Evolutionary conservation across 2,329 filamentous ascomycete species (phyloP).

Genomic region (Colletotrichum siamense): DNA sequence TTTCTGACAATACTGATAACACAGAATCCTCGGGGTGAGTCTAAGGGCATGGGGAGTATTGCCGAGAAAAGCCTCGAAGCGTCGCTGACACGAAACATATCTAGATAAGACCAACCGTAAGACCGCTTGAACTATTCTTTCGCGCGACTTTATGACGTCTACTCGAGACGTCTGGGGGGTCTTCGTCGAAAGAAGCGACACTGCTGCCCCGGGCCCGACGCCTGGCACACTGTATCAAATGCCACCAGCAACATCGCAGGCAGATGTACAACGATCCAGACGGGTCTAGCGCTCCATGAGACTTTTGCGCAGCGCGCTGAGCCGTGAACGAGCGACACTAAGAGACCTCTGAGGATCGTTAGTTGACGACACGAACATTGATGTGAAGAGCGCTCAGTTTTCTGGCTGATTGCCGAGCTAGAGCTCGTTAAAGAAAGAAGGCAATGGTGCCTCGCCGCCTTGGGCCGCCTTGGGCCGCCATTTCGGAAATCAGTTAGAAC

Average conservation of each 20-base stretch:
- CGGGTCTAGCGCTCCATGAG: not conserved
- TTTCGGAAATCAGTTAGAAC: not conserved
- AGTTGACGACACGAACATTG: not conserved
- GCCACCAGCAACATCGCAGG: not conserved
- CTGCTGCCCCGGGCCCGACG: not conserved
- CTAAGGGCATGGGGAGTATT: not conserved
- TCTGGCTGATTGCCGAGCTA: not conserved
- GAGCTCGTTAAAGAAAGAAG: not conserved
- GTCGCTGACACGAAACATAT: not conserved
- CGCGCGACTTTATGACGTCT: fast-evolving
- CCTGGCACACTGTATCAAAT: fast-evolving
- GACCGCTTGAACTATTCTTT: not conserved
- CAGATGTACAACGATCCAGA: fast-evolving
- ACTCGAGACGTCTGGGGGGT: fast-evolving
- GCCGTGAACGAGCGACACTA: not conserved
- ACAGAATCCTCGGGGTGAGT: not conserved
- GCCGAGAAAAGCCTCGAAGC: not conserved
- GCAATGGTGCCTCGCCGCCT: not conserved
- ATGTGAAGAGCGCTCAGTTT: not conserved
- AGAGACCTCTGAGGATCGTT: not conserved
- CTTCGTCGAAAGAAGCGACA: fast-evolving
- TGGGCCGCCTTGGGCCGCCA: not conserved
- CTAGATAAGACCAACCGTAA: fast-evolving
- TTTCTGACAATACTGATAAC: fast-evolving
- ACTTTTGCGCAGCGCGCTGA: fast-evolving